Base-by-base conservation (phyloP, 192 early-diverging fungal species). In the Gamsiella multidivaricata region DNA sequence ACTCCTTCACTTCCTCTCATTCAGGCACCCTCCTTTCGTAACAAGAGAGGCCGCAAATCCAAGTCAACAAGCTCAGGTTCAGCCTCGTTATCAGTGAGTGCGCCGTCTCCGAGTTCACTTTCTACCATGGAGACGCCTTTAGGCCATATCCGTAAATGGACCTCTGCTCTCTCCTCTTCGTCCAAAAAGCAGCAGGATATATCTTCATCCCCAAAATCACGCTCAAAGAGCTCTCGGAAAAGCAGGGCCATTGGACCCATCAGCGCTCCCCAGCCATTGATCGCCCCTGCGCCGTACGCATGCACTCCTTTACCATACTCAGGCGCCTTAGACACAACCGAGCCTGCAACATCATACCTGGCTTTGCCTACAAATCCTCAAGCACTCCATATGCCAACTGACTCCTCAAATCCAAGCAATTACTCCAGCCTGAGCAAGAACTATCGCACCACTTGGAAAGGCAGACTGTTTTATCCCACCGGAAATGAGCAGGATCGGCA, bases 301-400 rank as follows among this genome's bases (percentile, higher is more conserved):
- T 78, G 74, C 49, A 78, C 74, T 3, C 74, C 74, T 18, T 52
- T 78, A 4, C 74, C 74, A 29, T 78, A 78, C 20, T 78, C 36
- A 1, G 74, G 69, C 54, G 34, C 50, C 22, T 50, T 49, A 11
- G 3, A 33, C 32, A 29, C 43, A 20, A 25, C 56, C 20, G 43
- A 76, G 56, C 53, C 51, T 18, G 28, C 65, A 22, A 68, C 64
- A 3, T 76, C 65, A 1, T 76, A 51, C 33, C 59, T 59, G 4
- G 73, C 65, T 47, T 51, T 66, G 2, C 58, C 64, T 11, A 31
- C 34, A 9, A 20, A 17, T n/a, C 6, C 69, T 25, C 59, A 71
- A n/a, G 15, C 22, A 2, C 10, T 20, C 14, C 22, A 37, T 17
- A 25, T 10, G 5, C 39, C 47, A 22, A 3, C 33, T 50, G 22